Evolutionary conservation across 257 asterid genomes (phyloP), one percentile per base, ranked within the genome.

Genomic region (Plantago ovata): DNA sequence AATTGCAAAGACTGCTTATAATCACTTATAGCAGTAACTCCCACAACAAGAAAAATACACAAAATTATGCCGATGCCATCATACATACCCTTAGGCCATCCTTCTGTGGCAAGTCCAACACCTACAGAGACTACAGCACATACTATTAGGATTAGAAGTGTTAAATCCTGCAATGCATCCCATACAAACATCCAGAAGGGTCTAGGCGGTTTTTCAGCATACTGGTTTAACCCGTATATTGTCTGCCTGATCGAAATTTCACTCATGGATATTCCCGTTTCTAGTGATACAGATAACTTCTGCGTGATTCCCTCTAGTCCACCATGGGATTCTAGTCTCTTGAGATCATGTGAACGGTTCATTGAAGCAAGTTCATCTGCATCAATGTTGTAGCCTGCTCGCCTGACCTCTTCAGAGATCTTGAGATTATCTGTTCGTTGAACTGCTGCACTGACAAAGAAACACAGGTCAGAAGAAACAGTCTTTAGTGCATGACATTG

Each of bases 1-100:
- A 88, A 88, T 69, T 88, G 96, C 75, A 88, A 75, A 5, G 96
- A 88, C 66, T 88, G 96, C 59, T 72, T 82, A 48, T 82, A 88
- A 53, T 88, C 95, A 66, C 95, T 85, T 38, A 76, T 38, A 19
- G 96, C 90, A 48, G 96, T 88, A 9, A 88, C 93, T 13, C 73
- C 20, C 13, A 88, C 95, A 19, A 88, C 96, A 70, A 85, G 70
- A 44, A 82, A 47, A 21, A 88, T 81, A 69, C 93, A 76, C 13
- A 80, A 70, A 46, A 82, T 64, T 33, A 88, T 81, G 19, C 95
- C 96, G 15, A 81, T 24, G 40, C 95, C 95, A 42, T 88, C 96
- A 47, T 84, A 84, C 69, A 76, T 48, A n/a, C 96, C 94, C 55
- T 75, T 75, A 5, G 96, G 96, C 89, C 89, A 88, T 3, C 96